A percentile compares a stretch with the other conserved stretches of the same genome.
Conservation (phyloP, 2,329 filamentous ascomycete species). For the Talaromyces sp. region DNA sequence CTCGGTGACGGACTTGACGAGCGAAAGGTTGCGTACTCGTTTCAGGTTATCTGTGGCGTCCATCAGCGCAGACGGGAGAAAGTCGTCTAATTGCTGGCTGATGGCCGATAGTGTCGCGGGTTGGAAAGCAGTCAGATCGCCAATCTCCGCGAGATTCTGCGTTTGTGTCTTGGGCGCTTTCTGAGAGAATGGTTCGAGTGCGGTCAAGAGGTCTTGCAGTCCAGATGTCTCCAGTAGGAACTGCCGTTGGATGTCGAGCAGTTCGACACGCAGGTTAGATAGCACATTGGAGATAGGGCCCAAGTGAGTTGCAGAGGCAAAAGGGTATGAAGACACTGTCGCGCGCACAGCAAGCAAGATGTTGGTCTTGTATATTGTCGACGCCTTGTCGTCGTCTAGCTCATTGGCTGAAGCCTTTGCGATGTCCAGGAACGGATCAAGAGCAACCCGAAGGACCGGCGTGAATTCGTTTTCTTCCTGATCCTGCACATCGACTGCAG, state of each 20-base stretch:
- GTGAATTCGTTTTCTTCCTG: conserved; percentile 67
- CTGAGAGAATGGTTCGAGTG: conserved; percentile 44
- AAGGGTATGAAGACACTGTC: conserved; percentile 46
- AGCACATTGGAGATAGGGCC: conserved; percentile 53
- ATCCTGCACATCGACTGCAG: conserved; percentile 40
- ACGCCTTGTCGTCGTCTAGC: conserved; percentile 30
- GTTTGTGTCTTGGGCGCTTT: background rate
- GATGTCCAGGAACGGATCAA: conserved; percentile 79
- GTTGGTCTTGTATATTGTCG: conserved; percentile 50
- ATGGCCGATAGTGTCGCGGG: conserved; percentile 58
- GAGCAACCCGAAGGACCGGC: conserved; percentile 68
- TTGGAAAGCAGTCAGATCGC: conserved; percentile 54
- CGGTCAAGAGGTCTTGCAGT: conserved; percentile 59
- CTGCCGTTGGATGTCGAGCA: conserved; percentile 64
- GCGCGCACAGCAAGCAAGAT: conserved; percentile 39
- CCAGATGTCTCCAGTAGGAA: conserved; percentile 76
- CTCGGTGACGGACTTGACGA: conserved; percentile 74
- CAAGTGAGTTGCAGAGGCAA: conserved; percentile 58
- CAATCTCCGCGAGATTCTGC: conserved; percentile 51
- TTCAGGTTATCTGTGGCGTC: conserved; percentile 82
- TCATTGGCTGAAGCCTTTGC: conserved; percentile 49
- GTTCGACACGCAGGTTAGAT: conserved; percentile 41
- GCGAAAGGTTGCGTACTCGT: conserved; percentile 63
- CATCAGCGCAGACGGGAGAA: conserved; percentile 87
- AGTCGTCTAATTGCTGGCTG: conserved; percentile 78